Percentiles rank a stretch among this genome's conserved stretches.
Conservation (phyloP, 1,139 yeast genomes). For the Taphrina confusa region DNA sequence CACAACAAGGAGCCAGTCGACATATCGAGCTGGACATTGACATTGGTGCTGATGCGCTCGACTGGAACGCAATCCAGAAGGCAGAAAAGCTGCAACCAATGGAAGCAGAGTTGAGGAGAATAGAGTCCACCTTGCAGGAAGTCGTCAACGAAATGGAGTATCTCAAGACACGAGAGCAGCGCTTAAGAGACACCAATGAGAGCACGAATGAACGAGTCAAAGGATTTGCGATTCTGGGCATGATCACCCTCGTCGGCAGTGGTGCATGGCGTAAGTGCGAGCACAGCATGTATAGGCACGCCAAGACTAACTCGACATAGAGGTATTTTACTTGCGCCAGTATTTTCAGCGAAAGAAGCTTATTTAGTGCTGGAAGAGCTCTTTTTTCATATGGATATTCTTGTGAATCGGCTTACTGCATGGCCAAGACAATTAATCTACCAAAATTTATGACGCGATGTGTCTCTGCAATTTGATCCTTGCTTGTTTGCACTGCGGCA, state of each 20-base stretch:
- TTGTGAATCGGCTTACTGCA: background rate
- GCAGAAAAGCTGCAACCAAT: slow-evolving; percentile 89
- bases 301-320: background rate
- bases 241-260: slow-evolving; percentile 28
- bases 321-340: slow-evolving; percentile 36
- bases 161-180: slow-evolving; percentile 81
- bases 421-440: background rate
- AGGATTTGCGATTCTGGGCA: slow-evolving; percentile 59
- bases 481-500: too few relatives aligned
- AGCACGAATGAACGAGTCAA: slow-evolving; percentile 80
- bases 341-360: slow-evolving; percentile 39
- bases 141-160: slow-evolving; percentile 75
- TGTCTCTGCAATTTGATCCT: background rate
- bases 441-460: background rate
- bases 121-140: slow-evolving; percentile 82
- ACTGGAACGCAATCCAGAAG: slow-evolving; percentile 94
- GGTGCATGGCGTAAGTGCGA: slow-evolving; percentile 29
- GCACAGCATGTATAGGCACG: background rate
- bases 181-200: slow-evolving; percentile 94
- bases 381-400: background rate
- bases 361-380: slow-evolving; percentile 11
- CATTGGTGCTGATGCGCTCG: slow-evolving; percentile 95
- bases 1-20: slow-evolving; percentile 42
- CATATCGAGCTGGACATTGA: slow-evolving; percentile 87
- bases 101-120: slow-evolving; percentile 80